Evolutionary conservation across 306 rosid genomes (phyloP).

Genomic region (Acacia confusa): DNA sequence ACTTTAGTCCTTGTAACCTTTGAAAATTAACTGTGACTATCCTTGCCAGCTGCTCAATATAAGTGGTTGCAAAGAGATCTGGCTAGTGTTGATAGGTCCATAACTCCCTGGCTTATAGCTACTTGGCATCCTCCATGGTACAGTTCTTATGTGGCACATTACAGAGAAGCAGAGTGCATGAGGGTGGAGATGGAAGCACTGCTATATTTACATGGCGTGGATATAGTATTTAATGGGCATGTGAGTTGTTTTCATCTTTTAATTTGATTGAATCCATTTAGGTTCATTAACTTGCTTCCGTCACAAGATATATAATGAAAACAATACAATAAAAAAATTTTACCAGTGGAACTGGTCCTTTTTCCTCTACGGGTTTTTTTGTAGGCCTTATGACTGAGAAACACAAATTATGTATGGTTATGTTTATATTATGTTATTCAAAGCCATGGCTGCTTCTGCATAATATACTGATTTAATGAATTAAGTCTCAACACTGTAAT

Average conservation of each 20-base stretch:
- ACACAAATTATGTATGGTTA: background rate
- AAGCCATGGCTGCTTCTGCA: background rate
- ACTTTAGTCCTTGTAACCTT: background rate
- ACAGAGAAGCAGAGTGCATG: constrained; percentile 87
- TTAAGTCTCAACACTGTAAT: constrained; percentile 4
- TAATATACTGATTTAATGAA: background rate
- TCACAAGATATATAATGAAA: constrained; percentile 15
- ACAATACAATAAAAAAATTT: background rate
- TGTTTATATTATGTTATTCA: background rate
- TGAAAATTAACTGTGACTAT: constrained; percentile 6
- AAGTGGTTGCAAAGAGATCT: constrained; percentile 85
- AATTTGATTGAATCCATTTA: constrained; percentile 15
- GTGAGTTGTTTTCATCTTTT: constrained; percentile 48
- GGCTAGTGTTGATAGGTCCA: constrained; percentile 61
- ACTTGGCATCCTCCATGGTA: constrained; percentile 94
- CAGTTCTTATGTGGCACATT: constrained; percentile 69
- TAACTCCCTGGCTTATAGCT: constrained; percentile 87
- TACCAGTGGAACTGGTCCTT: background rate
- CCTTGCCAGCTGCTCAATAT: constrained; percentile 62
- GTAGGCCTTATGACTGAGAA: background rate
- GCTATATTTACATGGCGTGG: constrained; percentile 70
- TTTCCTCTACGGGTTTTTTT: background rate
- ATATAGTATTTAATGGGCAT: constrained; percentile 79
- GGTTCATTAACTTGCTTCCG: constrained; percentile 8
- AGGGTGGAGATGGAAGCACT: constrained; percentile 70